Evolutionary conservation across 139 green algal genomes (phyloP).

Genomic region (Coccomyxa sp.): DNA sequence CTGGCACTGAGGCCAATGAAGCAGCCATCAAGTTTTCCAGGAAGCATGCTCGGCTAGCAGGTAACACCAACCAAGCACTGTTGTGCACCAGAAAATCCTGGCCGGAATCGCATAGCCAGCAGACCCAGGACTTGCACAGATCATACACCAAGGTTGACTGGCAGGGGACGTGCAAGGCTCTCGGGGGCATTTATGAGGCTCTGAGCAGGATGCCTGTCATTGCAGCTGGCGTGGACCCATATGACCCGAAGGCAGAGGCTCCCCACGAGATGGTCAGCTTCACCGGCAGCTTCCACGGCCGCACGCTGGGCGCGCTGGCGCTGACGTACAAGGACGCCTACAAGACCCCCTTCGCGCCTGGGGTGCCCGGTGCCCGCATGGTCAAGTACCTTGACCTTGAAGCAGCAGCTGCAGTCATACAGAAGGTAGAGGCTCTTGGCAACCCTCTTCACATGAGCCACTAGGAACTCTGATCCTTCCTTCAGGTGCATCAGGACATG

Average conservation of each 20-base stretch:
- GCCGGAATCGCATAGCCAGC: no score
- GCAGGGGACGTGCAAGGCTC: no score
- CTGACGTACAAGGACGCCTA: conserved; percentile 97
- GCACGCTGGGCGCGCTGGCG: conserved; percentile 93
- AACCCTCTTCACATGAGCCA: no score
- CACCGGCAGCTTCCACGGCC: conserved; percentile 92
- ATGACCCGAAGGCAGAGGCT: conserved; percentile 47
- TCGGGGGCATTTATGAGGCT: no score
- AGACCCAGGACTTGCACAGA: no score
- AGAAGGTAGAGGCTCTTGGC: no score
- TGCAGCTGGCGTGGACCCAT: conserved; percentile 66
- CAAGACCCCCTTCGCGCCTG: conserved; percentile 91
- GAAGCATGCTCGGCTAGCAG: conserved; percentile 57
- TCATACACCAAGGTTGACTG: no score
- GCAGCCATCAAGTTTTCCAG: conserved; percentile 98
- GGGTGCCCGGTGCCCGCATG: conserved; percentile 73
- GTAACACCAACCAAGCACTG: no score
- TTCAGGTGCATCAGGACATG: no score
- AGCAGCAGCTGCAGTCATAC: conserved; percentile 37
- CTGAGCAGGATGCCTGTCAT: neutral
- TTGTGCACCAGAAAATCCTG: no score
- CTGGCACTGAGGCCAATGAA: conserved; percentile 97
- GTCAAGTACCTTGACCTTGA: conserved; percentile 68
- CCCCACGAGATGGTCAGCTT: conserved; percentile 94
- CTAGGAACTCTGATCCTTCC: no score